Evolutionary conservation across 129 eudicot species (phyloP).

Genomic region (Gnaphalium uliginosum): DNA sequence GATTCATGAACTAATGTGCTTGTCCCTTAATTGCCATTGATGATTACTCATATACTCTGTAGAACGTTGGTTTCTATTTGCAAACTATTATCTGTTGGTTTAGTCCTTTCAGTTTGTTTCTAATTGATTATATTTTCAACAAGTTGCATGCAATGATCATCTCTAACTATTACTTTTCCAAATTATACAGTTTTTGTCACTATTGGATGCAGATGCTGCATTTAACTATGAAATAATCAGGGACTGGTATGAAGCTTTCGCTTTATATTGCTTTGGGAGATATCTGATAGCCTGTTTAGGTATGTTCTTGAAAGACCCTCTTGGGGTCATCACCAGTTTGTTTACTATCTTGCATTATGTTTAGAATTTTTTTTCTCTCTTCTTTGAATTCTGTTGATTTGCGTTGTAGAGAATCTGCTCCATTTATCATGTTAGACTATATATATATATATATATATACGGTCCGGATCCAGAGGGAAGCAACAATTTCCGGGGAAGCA

Average conservation of each 20-base stretch:
- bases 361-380: background rate
- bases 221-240: conserved; percentile 83
- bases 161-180: conserved; percentile 30
- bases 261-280: conserved; percentile 93
- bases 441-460: too few relatives aligned
- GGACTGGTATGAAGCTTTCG: conserved; percentile 98
- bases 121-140: background rate
- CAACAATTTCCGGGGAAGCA: too few relatives aligned
- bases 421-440: background rate
- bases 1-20: background rate
- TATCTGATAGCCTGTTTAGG: conserved; percentile 97
- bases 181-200: conserved; percentile 67
- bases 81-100: background rate
- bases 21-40: background rate
- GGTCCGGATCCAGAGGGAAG: too few relatives aligned
- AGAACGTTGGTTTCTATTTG: background rate
- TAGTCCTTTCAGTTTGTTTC: conserved; percentile 12
- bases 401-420: background rate
- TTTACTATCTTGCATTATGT: background rate
- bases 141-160: background rate
- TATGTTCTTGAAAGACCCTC: conserved; percentile 31
- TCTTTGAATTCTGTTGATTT: background rate
- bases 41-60: background rate
- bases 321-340: background rate
- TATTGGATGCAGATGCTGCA: conserved; percentile 76